Evolutionary conservation across 1,139 yeast species (phyloP).

Genomic region (Geotrichum europaeum): DNA sequence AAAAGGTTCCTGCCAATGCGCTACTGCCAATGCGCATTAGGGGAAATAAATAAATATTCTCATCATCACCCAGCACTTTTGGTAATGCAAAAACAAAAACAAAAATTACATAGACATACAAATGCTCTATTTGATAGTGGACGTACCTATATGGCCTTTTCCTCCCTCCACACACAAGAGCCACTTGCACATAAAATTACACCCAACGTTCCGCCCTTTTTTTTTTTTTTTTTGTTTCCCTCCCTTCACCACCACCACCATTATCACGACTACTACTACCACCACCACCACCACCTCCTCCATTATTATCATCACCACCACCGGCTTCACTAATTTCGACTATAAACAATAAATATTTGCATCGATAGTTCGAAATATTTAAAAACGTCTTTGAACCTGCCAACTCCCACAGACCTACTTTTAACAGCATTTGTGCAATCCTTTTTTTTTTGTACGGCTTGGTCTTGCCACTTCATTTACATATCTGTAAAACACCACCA

Average conservation of each 20-base stretch:
- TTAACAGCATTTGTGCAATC: too few species aligned
- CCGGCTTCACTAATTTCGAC: neutral
- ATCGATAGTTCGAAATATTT: too few species aligned
- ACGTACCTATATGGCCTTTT: neutral
- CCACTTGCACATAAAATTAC: neutral
- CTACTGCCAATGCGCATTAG: too few species aligned
- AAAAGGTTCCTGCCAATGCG: neutral
- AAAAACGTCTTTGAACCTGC: neutral
- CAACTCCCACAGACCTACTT: neutral
- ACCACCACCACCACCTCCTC: neutral
- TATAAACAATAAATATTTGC: too few species aligned
- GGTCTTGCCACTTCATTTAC: neutral
- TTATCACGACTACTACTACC: neutral
- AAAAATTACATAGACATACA: too few species aligned
- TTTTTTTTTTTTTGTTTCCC: constrained; percentile 1
- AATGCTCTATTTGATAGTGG: neutral
- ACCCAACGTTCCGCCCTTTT: neutral
- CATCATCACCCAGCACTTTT: too few species aligned
- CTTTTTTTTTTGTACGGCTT: neutral
- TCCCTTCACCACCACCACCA: neutral
- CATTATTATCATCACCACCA: neutral
- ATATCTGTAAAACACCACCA: neutral
- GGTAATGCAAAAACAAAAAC: too few species aligned
- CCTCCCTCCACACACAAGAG: neutral
- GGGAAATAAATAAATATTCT: too few species aligned